A percentile compares a stretch with the other conserved stretches of the same genome.
Evolutionary conservation across 169 alveolate genomes (phyloP).

Genomic region (Plasmodium cynomolgi): DNA sequence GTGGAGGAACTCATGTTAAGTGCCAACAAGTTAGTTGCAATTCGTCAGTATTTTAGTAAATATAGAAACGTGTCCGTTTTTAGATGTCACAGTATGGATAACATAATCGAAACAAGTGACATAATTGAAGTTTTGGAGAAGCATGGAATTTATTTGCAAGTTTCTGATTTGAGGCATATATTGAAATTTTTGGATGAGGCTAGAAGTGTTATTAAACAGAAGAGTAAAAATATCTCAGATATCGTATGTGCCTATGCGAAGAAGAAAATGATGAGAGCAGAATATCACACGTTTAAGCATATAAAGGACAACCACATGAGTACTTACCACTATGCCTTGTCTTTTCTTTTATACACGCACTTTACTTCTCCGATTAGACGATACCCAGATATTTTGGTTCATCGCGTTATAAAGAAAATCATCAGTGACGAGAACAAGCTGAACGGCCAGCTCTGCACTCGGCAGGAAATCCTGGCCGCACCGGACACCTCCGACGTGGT

Average conservation of each 20-base stretch:
- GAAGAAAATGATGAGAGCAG: slow-evolving; percentile 68
- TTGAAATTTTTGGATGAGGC: slow-evolving; percentile 36
- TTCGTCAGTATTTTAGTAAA: slow-evolving; percentile 65
- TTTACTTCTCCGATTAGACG: slow-evolving; percentile 93
- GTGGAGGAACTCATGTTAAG: slow-evolving; percentile 98
- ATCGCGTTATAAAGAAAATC: slow-evolving; percentile 87
- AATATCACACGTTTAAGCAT: slow-evolving; percentile 60
- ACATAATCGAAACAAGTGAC: slow-evolving; percentile 31
- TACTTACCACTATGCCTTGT: slow-evolving; percentile 88
- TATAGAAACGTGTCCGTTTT: slow-evolving; percentile 54
- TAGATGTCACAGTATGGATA: slow-evolving; percentile 33
- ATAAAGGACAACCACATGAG: slow-evolving; percentile 68
- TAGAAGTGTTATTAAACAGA: slow-evolving; percentile 5
- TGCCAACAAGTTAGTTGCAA: slow-evolving; percentile 96
- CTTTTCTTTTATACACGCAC: slow-evolving; percentile 89
- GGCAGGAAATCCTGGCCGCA: slow-evolving; percentile 34
- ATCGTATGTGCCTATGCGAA: slow-evolving; percentile 56
- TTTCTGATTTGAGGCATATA: slow-evolving; percentile 15
- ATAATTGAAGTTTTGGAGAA: slow-evolving; percentile 57
- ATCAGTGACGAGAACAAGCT: slow-evolving; percentile 76
- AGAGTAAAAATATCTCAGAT: slow-evolving; percentile 32
- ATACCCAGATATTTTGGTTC: slow-evolving; percentile 91
- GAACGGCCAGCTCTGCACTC: background rate
- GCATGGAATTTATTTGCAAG: slow-evolving; percentile 36
- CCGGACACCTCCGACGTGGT: slow-evolving; percentile 42